Evolutionary conservation across 345 rosid species (phyloP), one percentile per base, ranked within the genome.

Genomic region (Eucalyptus pauciflora): DNA sequence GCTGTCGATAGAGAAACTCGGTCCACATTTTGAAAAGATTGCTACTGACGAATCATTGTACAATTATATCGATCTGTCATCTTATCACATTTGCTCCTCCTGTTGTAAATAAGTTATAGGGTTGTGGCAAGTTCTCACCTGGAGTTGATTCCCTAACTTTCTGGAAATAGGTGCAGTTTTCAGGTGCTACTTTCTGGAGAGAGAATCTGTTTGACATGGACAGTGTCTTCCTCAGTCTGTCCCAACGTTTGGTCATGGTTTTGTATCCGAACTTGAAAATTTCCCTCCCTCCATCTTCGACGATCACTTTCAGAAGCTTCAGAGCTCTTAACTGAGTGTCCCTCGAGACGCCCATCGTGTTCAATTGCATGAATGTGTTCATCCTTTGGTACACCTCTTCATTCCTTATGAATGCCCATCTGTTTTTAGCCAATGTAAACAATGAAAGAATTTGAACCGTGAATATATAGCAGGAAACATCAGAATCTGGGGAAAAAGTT

Each of bases 351-450:
- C 96, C 98, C 87, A 94, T 62, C 25, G 94, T 93, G 69, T 88
- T 95, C 56, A 93, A 11, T 1, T 1, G 0, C 86, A 94, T 25
- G 60, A 90, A 89, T 1, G 0, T 29, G 1, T 1, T 2, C 97
- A 96, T 94, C 88, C 90, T 93, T 41, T 95, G 90, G 87, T 91
- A 96, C 60, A 96, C 92, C 48, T 31, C 89, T 90, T 96, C 88
- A 45, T 96, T 94, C 86, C 93, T 95, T 85, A 96, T 86, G 71
- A 96, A 80, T 48, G 94, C 96, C 98, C 97, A 96, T 33, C 96
- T 95, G 93, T 88, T n/a, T 4, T 0, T 1, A 31, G 79, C 86
- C 88, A n/a, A 12, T 0, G 22, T 27, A 0, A 49, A 81, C 89
- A n/a, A 50, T 41, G n/a, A 33, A 48, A 24, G 51, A 27, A 85